Base-by-base conservation (phyloP, 805 yeast species). In the Wickerhamomyces ciferrii region DNA sequence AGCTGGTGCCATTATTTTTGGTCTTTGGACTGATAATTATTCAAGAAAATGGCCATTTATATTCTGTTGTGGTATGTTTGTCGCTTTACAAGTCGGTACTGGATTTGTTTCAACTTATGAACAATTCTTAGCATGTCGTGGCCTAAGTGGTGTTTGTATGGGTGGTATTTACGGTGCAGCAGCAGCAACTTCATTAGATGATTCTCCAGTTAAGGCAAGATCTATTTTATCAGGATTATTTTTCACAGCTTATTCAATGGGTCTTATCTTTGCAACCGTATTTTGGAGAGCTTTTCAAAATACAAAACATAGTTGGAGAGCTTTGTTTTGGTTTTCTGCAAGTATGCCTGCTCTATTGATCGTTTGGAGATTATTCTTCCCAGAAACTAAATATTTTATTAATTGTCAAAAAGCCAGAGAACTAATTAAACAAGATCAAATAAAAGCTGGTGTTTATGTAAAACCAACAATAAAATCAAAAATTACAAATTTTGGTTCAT, bases 31-130 rank as follows among this genome's bases (percentile, higher is more conserved):
- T 31, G 91, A 84, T 57, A 70, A 70, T 45, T 75, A 70, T 55
- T 87, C 89, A 8, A 73, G 89, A 54, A 83, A 81, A 54, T 81
- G 83, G 80, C 85, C 89, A 4, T 81, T 75, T 54, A 75, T 83
- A 42, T 56, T 68, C 39, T 78, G 81, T 59, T 70, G 78, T 50
- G 53, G 66, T 5, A 62, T 79, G 45, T 78, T 84, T 59, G 66
- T 75, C 43, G 74, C 68, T 25, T 62, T 83, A 37, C 87, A 84
- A 54, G 67, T 84, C 29, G 87, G 82, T 46, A 76, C 83, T n/a
- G 85, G 85, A 34, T 82, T 82, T 59, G 75, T 77, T 43, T 62
- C 69, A 27, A 80, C 77, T 6, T 82, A 74, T 56, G 53, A 67
- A 49, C 84, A 80, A 57, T 81, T 81, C 52, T 65, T 82, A 52